These are phyloP conservation scores for Betula pendula DNA, from an alignment of 306 rosid genomes.

Conservation along the genomic window DNA sequence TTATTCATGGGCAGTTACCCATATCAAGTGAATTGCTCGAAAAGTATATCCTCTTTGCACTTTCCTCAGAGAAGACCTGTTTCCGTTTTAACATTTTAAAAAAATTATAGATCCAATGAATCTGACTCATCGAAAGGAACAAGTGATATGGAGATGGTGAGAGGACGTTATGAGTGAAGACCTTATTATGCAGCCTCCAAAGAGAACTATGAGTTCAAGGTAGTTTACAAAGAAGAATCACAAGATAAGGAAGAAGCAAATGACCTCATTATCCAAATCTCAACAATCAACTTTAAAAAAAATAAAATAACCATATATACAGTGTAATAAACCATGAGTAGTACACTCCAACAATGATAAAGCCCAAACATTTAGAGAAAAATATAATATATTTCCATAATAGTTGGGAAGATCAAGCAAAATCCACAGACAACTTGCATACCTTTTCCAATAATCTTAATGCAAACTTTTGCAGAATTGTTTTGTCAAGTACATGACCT, in stretches of 20 bases:
- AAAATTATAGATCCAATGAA: not conserved
- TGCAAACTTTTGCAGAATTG: constrained; percentile 81
- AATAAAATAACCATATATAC: not conserved
- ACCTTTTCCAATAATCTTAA: constrained; percentile 75
- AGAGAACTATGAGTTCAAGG: not conserved
- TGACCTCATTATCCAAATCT: not conserved
- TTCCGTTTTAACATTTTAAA: too few relatives aligned
- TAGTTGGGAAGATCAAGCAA: constrained; percentile 1
- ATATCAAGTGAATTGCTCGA: not conserved
- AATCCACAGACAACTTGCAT: constrained; percentile 16
- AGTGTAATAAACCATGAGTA: not conserved
- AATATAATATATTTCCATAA: not conserved
- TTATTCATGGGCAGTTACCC: not conserved
- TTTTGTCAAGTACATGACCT: constrained; percentile 95
- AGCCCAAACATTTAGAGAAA: not conserved
- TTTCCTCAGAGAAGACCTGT: not conserved
- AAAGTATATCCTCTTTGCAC: not conserved
- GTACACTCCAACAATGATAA: not conserved
- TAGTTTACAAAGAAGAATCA: not conserved
- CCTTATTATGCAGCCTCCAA: not conserved
- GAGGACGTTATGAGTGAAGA: not conserved
- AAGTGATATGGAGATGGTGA: not conserved
- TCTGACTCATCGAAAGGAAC: not conserved
- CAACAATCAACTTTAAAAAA: not conserved
- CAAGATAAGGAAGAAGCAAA: not conserved